Evolutionary conservation across 1,284 basidiomycete genomes (phyloP).

Genomic region (Heterobasidion occidentale): DNA sequence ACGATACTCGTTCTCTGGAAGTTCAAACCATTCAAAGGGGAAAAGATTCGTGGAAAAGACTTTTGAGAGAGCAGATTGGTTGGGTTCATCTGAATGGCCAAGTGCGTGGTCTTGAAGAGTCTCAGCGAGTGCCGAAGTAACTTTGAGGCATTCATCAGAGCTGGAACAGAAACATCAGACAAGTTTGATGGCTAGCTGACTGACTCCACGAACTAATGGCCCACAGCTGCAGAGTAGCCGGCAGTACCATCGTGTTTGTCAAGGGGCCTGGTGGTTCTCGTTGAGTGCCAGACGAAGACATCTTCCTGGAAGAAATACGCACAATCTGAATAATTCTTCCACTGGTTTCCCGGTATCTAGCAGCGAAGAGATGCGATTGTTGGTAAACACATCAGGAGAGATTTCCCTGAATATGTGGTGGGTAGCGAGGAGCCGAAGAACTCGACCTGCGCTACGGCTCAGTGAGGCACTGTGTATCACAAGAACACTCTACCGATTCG

Average conservation of each 20-base stretch:
- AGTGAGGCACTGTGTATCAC: background rate
- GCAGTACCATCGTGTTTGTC: constrained; percentile 19
- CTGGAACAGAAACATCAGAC: constrained; percentile 6
- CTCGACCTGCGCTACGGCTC: constrained; percentile 12
- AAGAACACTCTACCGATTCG: constrained; percentile 8
- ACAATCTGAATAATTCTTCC: constrained; percentile 7
- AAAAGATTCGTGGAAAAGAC: constrained; percentile 16
- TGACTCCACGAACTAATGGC: constrained; percentile 14
- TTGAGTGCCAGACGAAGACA: background rate
- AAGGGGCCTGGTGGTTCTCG: background rate
- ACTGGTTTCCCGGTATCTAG: constrained; percentile 21
- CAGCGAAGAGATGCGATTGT: constrained; percentile 20
- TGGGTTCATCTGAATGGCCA: constrained; percentile 1
- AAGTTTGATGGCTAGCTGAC: background rate
- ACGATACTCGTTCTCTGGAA: constrained; percentile 15
- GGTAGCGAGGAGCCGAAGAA: constrained; percentile 20
- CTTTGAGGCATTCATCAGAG: constrained; percentile 18
- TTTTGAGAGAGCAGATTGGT: constrained; percentile 16
- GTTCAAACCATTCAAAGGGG: constrained; percentile 18
- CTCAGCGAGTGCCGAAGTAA: constrained; percentile 18
- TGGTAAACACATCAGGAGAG: constrained; percentile 22
- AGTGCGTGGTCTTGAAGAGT: constrained; percentile 13
- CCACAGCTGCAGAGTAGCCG: constrained; percentile 16
- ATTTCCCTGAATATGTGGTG: constrained; percentile 21
- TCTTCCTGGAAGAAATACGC: background rate